Percentiles rank a stretch among this genome's conserved stretches.
phyloP scores from a whole-genome alignment of 2,329 filamentous ascomycete species.

The Mycosphaerella arachidis region DNA sequence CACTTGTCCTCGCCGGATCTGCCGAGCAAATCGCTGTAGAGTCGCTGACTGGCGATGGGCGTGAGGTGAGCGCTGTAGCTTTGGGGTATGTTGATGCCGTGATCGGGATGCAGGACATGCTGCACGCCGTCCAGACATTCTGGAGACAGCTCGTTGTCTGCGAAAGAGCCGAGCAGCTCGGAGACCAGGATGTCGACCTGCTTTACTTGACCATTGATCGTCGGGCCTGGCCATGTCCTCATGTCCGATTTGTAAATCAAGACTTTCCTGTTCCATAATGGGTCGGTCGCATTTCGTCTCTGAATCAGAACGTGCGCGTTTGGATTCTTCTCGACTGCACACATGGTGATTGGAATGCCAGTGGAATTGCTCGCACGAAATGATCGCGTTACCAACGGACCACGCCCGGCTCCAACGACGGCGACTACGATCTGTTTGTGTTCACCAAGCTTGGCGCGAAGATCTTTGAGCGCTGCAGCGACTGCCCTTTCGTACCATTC shows the following conservation, averaged over 20 bases:
- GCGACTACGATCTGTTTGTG: conserved; percentile 74
- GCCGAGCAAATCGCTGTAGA: conserved; percentile 73
- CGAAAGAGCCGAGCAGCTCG: conserved; percentile 90
- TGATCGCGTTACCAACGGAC: conserved; percentile 83
- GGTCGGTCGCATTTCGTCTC: conserved; percentile 69
- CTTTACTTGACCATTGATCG: conserved; percentile 50
- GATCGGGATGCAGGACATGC: conserved; percentile 70
- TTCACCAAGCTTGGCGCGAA: conserved; percentile 72
- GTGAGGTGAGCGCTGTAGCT: conserved; percentile 91
- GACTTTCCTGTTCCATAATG: conserved; percentile 70
- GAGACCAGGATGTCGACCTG: conserved; percentile 91
- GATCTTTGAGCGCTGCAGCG: conserved; percentile 73
- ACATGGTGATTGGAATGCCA: conserved; percentile 75
- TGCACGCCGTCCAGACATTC: conserved; percentile 96
- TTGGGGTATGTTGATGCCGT: conserved; percentile 88
- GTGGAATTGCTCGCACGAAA: conserved; percentile 73
- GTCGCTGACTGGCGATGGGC: conserved; percentile 82
- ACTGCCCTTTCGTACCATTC: conserved; percentile 89
- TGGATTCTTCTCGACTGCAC: conserved; percentile 96
- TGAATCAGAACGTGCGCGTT: conserved; percentile 94
- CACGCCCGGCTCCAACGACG: conserved; percentile 88
- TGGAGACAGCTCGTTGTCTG: conserved; percentile 92
- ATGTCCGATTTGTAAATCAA: conserved; percentile 94
- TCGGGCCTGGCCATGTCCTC: conserved; percentile 88
- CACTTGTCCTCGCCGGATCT: conserved; percentile 63